Percentiles rank a stretch among this genome's conserved stretches.
Evolutionary conservation across 441 rosid genomes (phyloP).

Genomic region (Erodium trifolium): DNA sequence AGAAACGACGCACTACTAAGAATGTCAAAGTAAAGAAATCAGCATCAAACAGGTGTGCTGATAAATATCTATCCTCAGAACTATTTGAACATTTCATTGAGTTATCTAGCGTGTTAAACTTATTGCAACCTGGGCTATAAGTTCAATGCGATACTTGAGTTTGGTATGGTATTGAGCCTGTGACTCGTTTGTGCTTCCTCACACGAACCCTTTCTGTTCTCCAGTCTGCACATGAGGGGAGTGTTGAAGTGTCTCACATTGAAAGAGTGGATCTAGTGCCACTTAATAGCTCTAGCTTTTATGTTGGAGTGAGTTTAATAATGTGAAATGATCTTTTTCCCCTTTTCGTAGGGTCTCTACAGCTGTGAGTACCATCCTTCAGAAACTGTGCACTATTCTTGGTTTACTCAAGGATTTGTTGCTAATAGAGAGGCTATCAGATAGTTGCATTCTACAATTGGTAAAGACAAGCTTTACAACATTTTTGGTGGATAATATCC

Average conservation of each 20-base stretch:
- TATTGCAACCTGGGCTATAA: not conserved
- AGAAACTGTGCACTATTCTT: slow-evolving; percentile 91
- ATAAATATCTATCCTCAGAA: slow-evolving; percentile 20
- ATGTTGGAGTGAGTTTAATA: too few species aligned
- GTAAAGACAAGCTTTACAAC: slow-evolving; percentile 79
- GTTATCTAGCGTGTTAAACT: not conserved
- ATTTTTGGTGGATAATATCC: slow-evolving; percentile 91
- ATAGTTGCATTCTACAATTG: slow-evolving; percentile 93
- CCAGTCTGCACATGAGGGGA: too few species aligned
- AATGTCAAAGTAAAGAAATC: slow-evolving; percentile 72
- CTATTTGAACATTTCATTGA: slow-evolving; percentile 14
- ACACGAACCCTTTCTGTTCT: too few species aligned
- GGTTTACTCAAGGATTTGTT: slow-evolving; percentile 87
- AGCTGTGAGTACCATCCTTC: slow-evolving; percentile 65
- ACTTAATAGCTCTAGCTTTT: too few species aligned
- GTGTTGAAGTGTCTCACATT: too few species aligned
- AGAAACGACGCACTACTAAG: slow-evolving; percentile 64
- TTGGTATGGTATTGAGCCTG: too few species aligned
- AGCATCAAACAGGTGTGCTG: slow-evolving; percentile 59
- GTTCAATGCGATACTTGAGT: too few species aligned
- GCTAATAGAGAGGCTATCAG: slow-evolving; percentile 82
- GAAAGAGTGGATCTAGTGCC: too few species aligned
- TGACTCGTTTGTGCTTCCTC: too few species aligned
- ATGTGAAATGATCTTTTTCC: too few species aligned
- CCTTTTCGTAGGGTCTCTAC: slow-evolving; percentile 62